Evolutionary conservation across 192 early-diverging fungal species (phyloP).

Genomic region (Funneliformis geosporum): DNA sequence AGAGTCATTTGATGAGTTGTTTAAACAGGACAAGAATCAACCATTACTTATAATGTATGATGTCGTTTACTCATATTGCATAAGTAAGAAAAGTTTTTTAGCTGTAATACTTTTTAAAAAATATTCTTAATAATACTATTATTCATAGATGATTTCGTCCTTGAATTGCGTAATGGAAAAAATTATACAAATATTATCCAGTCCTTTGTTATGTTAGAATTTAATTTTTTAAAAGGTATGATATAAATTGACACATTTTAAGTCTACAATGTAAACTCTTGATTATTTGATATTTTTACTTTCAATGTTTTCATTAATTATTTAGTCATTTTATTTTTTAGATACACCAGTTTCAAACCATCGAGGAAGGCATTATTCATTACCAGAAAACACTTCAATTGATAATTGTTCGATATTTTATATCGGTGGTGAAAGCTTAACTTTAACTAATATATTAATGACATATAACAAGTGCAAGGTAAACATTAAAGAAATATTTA

Average conservation of each 20-base stretch:
- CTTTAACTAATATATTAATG: constrained; percentile 87
- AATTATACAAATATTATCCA: background rate
- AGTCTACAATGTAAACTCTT: too few species aligned
- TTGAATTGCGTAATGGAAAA: background rate
- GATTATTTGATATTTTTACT: background rate
- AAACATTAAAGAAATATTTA: constrained; percentile 8
- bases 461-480: constrained; percentile 65
- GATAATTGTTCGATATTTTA: constrained; percentile 78
- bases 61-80: constrained; percentile 67
- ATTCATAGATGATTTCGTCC: background rate
- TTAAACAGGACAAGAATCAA: constrained; percentile 40
- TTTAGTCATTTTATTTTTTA: background rate
- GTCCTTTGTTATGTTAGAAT: background rate
- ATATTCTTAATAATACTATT: too few species aligned
- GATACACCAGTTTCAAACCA: background rate
- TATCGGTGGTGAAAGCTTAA: constrained; percentile 78
- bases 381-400: constrained; percentile 50
- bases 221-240: background rate
- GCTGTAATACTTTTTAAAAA: background rate
- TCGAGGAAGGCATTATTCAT: constrained; percentile 53
- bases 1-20: constrained; percentile 44
- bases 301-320: background rate
- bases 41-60: constrained; percentile 75
- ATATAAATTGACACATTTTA: too few species aligned
- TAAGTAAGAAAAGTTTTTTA: constrained; percentile 38